Conservation (phyloP, 805 yeast species). For the Jamesozyma gamospora region DNA sequence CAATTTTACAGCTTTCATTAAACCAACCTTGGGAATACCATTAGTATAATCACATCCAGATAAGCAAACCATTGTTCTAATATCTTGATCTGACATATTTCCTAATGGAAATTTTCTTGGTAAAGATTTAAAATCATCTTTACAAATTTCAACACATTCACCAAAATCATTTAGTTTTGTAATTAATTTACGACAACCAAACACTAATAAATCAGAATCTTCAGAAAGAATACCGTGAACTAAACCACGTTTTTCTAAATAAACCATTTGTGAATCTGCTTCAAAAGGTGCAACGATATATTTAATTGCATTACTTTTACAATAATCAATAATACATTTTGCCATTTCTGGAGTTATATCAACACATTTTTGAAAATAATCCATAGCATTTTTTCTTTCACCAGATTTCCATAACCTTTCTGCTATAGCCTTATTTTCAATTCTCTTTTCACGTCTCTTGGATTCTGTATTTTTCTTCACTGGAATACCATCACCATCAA, state of each 20-base stretch:
- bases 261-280: conserved; percentile 96
- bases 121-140: conserved; percentile 43
- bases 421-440: conserved; percentile 50
- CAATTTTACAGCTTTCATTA: conserved; percentile 59
- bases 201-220: conserved; percentile 84
- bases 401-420: conserved; percentile 42
- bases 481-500: conserved; percentile 85
- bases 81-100: conserved; percentile 42
- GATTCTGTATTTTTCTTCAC: conserved; percentile 65
- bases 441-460: conserved; percentile 50
- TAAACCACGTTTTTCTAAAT: conserved; percentile 59
- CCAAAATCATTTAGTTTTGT: conserved; percentile 73
- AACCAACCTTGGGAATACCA: conserved; percentile 76
- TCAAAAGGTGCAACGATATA: conserved; percentile 96
- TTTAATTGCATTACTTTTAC: conserved; percentile 46
- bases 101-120: conserved; percentile 41
- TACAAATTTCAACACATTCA: conserved; percentile 57
- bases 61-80: conserved; percentile 69
- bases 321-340: conserved; percentile 63
- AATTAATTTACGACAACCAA: conserved; percentile 68
- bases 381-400: conserved; percentile 50
- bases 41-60: conserved; percentile 96
- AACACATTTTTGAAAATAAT: conserved; percentile 65
- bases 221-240: conserved; percentile 87
- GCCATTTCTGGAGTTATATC: conserved; percentile 90